These are phyloP conservation scores for Colletotrichum sp. DNA, from an alignment of 2,329 filamentous ascomycete species.

Conservation along the genomic window DNA sequence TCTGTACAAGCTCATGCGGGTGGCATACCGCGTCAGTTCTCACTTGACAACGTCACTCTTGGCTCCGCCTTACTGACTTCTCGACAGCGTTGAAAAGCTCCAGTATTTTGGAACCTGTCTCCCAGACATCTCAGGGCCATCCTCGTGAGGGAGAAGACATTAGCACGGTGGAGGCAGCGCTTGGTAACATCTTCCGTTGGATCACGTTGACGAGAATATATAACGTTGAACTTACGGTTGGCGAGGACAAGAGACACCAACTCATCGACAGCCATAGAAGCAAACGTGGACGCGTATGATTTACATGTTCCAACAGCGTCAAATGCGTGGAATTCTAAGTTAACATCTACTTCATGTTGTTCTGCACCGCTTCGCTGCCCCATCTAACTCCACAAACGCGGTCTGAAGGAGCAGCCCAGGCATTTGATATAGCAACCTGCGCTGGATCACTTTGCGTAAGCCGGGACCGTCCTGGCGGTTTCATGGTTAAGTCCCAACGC, in stretches of 20 bases:
- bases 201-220: background rate
- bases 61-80: background rate
- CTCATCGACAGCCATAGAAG: background rate
- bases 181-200: background rate
- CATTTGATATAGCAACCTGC: background rate
- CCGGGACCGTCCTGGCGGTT: background rate
- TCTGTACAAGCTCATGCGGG: background rate
- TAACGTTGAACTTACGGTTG: background rate
- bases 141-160: background rate
- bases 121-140: background rate
- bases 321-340: background rate
- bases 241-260: background rate
- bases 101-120: background rate
- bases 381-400: background rate
- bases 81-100: background rate
- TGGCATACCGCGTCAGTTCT: background rate
- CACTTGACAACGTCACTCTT: background rate
- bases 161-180: background rate
- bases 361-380: background rate
- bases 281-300: accelerated
- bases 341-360: background rate
- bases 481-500: background rate
- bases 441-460: background rate
- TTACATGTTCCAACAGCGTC: background rate
- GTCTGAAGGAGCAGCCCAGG: background rate